Evolutionary conservation across 805 yeast genomes (phyloP), one percentile per base, ranked within the genome.

Genomic region (Tetrapisispora taiwanensis): DNA sequence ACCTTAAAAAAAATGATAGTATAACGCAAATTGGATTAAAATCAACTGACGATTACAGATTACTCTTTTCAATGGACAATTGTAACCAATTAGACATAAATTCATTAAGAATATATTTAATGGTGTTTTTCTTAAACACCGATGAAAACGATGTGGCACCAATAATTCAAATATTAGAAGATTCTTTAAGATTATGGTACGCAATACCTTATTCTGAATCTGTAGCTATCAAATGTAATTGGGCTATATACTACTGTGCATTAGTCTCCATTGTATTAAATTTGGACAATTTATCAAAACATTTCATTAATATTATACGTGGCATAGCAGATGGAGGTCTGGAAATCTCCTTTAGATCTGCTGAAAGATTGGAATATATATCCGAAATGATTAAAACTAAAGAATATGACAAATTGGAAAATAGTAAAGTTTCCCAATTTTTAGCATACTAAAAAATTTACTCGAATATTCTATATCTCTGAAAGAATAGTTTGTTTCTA

Each of bases 211-310:
- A 43, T 36, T 19, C 14, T 8, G 28, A 33, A 30, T 17, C 42
- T 7, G 32, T 37, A 1, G 39, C 41, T 5, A 31, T 30, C 1
- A 36, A 32, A 30, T 46, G 46, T 19, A 46, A 49, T 31, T 49
- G 50, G 47, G 36, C 52, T 5, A 41, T 48, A 17, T 43, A 43
- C 37, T 28, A 37, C 19, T 39, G 42, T 32, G 47, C 47, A 3
- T 22, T 48, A 15, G 17, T 30, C 3, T 26, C 49, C 1, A 30
- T 45, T 18, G 19, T 46, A 24, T 24, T 46, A n/a, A 19, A 33
- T 22, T 30, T 43, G 17, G 22, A 42, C 8, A 41, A 43, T 32
- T 20, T 48, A 19, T 27, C 20, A 24, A 14, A 10, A 12, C 46
- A 48, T 20, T 48, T 43, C 28, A 24, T 36, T 15, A 30, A 39